phyloP scores from a whole-genome alignment of 257 asterid genomes.

The Agastache rugosa region DNA sequence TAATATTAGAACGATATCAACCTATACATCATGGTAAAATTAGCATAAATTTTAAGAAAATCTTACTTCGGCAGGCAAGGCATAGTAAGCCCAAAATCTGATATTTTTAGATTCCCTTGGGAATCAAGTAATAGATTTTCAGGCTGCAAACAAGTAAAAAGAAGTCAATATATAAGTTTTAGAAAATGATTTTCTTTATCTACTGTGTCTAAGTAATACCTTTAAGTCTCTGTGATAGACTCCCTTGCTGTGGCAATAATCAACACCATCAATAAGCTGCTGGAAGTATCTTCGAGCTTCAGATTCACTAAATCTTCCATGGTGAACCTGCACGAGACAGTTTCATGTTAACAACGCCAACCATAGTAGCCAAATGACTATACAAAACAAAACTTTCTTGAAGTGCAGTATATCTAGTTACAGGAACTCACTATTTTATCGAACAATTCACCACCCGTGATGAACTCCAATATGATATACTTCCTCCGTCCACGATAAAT shows the following conservation, averaged over 20 bases:
- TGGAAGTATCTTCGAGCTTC: slow-evolving; percentile 95
- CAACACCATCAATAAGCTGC: slow-evolving; percentile 97
- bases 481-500: no score
- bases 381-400: slow-evolving; percentile 21
- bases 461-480: slow-evolving; percentile 94
- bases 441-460: slow-evolving; percentile 99
- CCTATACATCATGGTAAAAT: slow-evolving; percentile 16
- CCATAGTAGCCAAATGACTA: slow-evolving; percentile 10
- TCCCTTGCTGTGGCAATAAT: slow-evolving; percentile 93
- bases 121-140: slow-evolving; percentile 95
- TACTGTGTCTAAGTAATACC: slow-evolving; percentile 51
- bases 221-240: slow-evolving; percentile 94
- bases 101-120: slow-evolving; percentile 90
- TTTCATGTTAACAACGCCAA: no score
- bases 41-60: background rate
- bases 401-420: slow-evolving; percentile 20
- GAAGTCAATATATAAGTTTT: no score
- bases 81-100: slow-evolving; percentile 99
- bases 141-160: slow-evolving; percentile 66
- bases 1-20: slow-evolving; percentile 37
- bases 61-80: slow-evolving; percentile 83
- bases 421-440: slow-evolving; percentile 85
- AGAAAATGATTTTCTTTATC: slow-evolving; percentile 15
- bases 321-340: slow-evolving; percentile 70
- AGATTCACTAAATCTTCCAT: slow-evolving; percentile 94